phyloP scores from a whole-genome alignment of 2,329 filamentous ascomycete genomes.

The Diplocarpon mali region DNA sequence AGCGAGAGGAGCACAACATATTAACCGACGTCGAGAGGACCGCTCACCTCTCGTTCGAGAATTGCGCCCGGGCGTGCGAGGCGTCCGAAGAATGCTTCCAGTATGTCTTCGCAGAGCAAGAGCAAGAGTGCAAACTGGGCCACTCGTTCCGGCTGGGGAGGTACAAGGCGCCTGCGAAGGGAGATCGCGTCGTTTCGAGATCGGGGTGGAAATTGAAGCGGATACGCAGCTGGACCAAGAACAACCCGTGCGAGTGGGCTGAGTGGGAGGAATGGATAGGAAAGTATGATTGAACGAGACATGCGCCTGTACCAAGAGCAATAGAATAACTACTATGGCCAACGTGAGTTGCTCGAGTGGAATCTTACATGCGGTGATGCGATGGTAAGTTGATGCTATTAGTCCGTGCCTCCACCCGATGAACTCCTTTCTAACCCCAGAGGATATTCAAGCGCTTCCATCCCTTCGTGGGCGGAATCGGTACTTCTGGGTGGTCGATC shows the following conservation, averaged over 20 bases:
- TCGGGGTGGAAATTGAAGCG: constrained; percentile 13
- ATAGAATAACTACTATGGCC: too few relatives aligned
- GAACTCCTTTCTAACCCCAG: constrained; percentile 21
- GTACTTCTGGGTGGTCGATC: constrained; percentile 28
- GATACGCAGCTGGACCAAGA: constrained; percentile 11
- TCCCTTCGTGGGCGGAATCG: constrained; percentile 20
- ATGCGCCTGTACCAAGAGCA: too few relatives aligned
- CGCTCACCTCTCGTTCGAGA: constrained; percentile 32
- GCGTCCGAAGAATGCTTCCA: constrained; percentile 27
- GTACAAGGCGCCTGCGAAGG: constrained; percentile 2
- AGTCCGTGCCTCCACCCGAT: not conserved
- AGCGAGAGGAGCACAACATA: not conserved
- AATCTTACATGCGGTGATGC: not conserved
- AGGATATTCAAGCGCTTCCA: constrained; percentile 28
- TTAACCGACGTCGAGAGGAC: constrained; percentile 29
- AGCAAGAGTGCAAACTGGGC: constrained; percentile 11
- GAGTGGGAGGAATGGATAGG: constrained; percentile 6
- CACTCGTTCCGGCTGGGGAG: constrained; percentile 8
- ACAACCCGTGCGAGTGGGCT: constrained; percentile 9
- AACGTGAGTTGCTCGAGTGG: not conserved
- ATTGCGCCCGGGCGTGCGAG: constrained; percentile 40
- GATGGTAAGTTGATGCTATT: not conserved
- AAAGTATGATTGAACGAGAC: not conserved
- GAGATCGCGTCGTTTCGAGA: constrained; percentile 5
- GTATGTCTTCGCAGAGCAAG: constrained; percentile 22